Conservation (phyloP, 2,329 filamentous ascomycete genomes). For the Boeremia lycopersici region DNA sequence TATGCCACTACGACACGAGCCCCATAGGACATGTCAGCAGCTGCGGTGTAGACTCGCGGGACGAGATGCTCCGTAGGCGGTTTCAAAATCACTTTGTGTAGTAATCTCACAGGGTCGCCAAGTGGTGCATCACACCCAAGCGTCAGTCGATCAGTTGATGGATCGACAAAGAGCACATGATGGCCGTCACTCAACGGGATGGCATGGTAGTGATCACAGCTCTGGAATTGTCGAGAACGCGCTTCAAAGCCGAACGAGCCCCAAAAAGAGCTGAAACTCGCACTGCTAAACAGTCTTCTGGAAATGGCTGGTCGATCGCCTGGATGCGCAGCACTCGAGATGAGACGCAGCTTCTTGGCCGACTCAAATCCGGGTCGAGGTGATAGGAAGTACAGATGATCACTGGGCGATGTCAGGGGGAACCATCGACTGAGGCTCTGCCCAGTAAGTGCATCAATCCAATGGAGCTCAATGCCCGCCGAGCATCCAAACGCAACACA, state of each 20-base stretch:
- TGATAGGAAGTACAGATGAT: conserved; percentile 66
- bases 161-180: conserved; percentile 70
- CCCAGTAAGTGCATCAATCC: conserved; percentile 57
- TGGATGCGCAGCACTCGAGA: conserved; percentile 64
- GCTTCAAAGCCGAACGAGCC: conserved; percentile 32
- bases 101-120: conserved; percentile 61
- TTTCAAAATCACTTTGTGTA: conserved; percentile 64
- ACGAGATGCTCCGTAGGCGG: conserved; percentile 42
- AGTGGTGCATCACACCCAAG: conserved; percentile 67
- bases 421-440: conserved; percentile 62
- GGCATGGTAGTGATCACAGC: conserved; percentile 66
- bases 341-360: conserved; percentile 64
- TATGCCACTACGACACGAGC: conserved; percentile 65
- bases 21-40: conserved; percentile 63
- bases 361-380: conserved; percentile 59
- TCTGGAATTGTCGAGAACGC: conserved; percentile 7
- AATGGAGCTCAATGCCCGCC: conserved; percentile 68
- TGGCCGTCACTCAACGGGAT: conserved; percentile 69
- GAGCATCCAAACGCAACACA: conserved; percentile 71
- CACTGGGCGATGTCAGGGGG: conserved; percentile 60
- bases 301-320: conserved; percentile 35
- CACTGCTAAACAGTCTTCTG: conserved; percentile 28
- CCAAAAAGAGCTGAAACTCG: conserved; percentile 27
- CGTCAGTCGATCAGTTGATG: conserved; percentile 60
- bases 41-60: conserved; percentile 62